Conservation (phyloP, 805 yeast species). For the Candida tibetensis region DNA sequence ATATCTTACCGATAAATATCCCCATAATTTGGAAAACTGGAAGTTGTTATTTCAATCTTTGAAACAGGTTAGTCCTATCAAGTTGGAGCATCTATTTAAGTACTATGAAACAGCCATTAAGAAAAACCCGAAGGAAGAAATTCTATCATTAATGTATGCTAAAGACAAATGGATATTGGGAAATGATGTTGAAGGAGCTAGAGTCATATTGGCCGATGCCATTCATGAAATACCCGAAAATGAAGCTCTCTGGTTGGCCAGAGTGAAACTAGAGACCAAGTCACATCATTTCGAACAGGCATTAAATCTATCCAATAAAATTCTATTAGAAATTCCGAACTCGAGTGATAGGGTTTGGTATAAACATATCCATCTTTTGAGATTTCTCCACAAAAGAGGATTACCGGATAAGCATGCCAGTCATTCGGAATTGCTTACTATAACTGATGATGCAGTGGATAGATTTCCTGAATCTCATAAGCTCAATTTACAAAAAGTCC, state of each 20-base stretch:
- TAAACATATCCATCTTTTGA: constrained; percentile 52
- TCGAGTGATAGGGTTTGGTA: constrained; percentile 54
- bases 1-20: constrained; percentile 44
- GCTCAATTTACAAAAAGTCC: constrained; percentile 62
- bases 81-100: constrained; percentile 14
- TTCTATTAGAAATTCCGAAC: constrained; percentile 18
- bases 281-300: constrained; percentile 43
- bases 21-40: constrained; percentile 51
- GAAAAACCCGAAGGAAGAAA: constrained; percentile 46
- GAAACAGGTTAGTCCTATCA: constrained; percentile 19
- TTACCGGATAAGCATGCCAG: neutral
- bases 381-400: constrained; percentile 35
- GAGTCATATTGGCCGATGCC: constrained; percentile 51
- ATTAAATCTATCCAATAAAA: constrained; percentile 34
- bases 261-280: constrained; percentile 60
- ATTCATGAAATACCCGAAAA: constrained; percentile 40
- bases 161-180: constrained; percentile 60
- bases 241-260: constrained; percentile 67
- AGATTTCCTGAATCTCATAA: constrained; percentile 50
- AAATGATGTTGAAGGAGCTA: constrained; percentile 49
- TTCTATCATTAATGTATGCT: constrained; percentile 66
- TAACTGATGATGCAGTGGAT: constrained; percentile 46
- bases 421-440: constrained; percentile 16
- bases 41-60: constrained; percentile 35
- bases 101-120: constrained; percentile 54